A percentile compares a stretch with the other conserved stretches of the same genome.
Evolutionary conservation across 2,329 filamentous ascomycete species (phyloP).

Genomic region (Ascosphaera aggregata): DNA sequence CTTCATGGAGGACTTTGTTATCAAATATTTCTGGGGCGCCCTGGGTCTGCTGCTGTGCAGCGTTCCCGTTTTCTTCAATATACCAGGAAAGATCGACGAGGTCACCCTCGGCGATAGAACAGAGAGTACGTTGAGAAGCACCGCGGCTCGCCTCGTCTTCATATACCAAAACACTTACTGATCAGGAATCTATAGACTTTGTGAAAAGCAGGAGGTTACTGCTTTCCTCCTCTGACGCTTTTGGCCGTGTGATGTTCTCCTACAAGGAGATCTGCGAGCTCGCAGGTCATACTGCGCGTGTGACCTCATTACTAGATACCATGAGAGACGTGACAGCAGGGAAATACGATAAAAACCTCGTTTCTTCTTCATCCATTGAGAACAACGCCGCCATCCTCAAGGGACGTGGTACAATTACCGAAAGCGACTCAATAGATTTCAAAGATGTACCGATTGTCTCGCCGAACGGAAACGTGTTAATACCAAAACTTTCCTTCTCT

Average conservation of each 20-base stretch:
- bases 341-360: constrained; percentile 87
- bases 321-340: constrained; percentile 84
- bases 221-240: constrained; percentile 81
- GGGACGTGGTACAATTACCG: constrained; percentile 57
- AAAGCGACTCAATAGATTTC: constrained; percentile 69
- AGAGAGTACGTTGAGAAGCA: constrained; percentile 24
- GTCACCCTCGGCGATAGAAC: constrained; percentile 29
- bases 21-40: constrained; percentile 98
- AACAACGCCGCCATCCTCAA: constrained; percentile 64
- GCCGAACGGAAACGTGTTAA: constrained; percentile 82
- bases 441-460: constrained; percentile 84
- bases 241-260: constrained; percentile 89
- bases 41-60: constrained; percentile 79
- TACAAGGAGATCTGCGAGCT: constrained; percentile 95
- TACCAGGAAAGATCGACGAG: constrained; percentile 42
- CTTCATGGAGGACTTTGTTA: constrained; percentile 99
- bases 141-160: not conserved
- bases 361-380: constrained; percentile 64
- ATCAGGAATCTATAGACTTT: constrained; percentile 37
- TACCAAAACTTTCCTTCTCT: constrained; percentile 65
- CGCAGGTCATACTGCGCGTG: constrained; percentile 82
- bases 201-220: constrained; percentile 87
- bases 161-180: constrained; percentile 1
- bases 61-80: constrained; percentile 85
- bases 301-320: constrained; percentile 71